Evolutionary conservation across 768 basidiomycete genomes (phyloP).

Genomic region (Amanita phalloides): DNA sequence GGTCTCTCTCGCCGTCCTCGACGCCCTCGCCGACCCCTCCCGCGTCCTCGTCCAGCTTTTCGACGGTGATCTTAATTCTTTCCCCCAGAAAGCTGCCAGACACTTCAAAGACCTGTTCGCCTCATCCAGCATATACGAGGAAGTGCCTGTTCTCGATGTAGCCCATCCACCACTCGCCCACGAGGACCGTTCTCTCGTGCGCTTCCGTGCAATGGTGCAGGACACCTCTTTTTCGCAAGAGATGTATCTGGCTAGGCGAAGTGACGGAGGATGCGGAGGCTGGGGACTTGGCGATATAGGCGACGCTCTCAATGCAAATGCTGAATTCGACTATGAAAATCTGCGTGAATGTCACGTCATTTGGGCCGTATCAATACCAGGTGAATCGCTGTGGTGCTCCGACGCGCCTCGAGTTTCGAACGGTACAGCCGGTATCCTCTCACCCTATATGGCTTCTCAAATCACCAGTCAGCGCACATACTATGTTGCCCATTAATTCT

Average conservation of each 20-base stretch:
- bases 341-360: slow-evolving; percentile 53
- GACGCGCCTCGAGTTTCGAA: slow-evolving; percentile 9
- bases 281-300: slow-evolving; percentile 51
- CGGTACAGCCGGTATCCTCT: not conserved
- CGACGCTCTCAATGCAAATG: slow-evolving; percentile 9
- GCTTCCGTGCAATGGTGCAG: slow-evolving; percentile 73
- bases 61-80: slow-evolving; percentile 1
- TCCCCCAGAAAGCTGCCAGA: slow-evolving; percentile 1
- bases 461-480: slow-evolving; percentile 3
- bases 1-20: slow-evolving; percentile 1
- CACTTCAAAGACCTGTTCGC: not conserved
- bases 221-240: slow-evolving; percentile 69
- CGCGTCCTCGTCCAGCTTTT: not conserved
- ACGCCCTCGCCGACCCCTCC: slow-evolving; percentile 3
- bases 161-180: slow-evolving; percentile 37
- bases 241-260: slow-evolving; percentile 49
- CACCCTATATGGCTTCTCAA: slow-evolving; percentile 6
- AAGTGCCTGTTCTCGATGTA: slow-evolving; percentile 52
- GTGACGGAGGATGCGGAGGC: slow-evolving; percentile 45
- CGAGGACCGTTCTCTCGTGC: slow-evolving; percentile 46
- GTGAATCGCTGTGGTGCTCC: slow-evolving; percentile 48
- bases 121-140: slow-evolving; percentile 1
- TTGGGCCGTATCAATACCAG: slow-evolving; percentile 73
- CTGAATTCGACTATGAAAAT: slow-evolving; percentile 31
- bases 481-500: not conserved